Conservation (phyloP, 345 rosid species). For the Garcia nutans region DNA sequence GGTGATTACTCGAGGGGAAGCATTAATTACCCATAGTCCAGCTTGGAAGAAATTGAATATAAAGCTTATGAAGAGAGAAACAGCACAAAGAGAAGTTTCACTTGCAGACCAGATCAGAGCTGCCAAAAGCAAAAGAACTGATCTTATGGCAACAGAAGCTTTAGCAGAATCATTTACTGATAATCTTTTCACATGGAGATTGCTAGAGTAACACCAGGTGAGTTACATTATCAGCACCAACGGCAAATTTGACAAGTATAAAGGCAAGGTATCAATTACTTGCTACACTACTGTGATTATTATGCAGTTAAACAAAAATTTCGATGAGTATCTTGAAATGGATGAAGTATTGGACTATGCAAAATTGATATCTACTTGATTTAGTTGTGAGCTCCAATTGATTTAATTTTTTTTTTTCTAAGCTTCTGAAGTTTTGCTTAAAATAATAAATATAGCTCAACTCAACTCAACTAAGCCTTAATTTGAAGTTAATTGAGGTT, state of each 20-base stretch:
- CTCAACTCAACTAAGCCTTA: too few species aligned
- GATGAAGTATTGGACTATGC: not conserved
- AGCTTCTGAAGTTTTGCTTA: not conserved
- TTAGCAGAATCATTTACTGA: conserved; percentile 23
- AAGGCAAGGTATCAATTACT: not conserved
- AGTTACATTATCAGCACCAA: not conserved
- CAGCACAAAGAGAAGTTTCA: conserved; percentile 46
- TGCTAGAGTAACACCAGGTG: not conserved
- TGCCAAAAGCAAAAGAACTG: conserved; percentile 54
- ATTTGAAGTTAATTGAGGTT: too few species aligned
- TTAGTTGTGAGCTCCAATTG: not conserved
- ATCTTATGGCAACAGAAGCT: conserved; percentile 21
- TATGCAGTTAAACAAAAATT: not conserved
- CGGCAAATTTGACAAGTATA: not conserved
- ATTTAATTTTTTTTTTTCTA: not conserved
- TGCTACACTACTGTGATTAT: not conserved
- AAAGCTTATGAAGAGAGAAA: conserved; percentile 55
- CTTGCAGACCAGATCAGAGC: conserved; percentile 86
- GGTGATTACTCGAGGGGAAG: conserved; percentile 30
- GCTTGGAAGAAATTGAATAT: conserved; percentile 60
- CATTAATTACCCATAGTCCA: conserved; percentile 31
- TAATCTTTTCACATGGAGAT: conserved; percentile 10
- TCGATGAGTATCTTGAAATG: not conserved
- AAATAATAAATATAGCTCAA: not conserved
- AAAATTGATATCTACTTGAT: not conserved